These are phyloP conservation scores for Wickerhamiella hasegawae DNA, from an alignment of 805 yeast species.

Conservation along the genomic window DNA sequence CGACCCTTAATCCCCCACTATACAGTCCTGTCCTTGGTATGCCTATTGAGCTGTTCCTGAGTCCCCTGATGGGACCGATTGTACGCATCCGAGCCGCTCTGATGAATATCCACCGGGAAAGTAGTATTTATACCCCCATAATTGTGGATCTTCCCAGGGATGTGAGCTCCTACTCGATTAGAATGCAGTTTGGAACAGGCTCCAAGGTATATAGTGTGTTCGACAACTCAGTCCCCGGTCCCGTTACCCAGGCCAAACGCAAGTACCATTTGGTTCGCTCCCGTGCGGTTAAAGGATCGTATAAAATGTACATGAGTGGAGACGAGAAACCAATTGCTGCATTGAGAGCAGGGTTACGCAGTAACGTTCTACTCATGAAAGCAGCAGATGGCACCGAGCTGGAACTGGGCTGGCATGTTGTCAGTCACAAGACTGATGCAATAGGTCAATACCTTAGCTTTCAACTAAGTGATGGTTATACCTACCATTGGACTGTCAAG, in stretches of 20 bases:
- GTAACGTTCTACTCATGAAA: conserved; percentile 39
- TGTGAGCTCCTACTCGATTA: conserved; percentile 31
- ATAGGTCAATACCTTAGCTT: conserved; percentile 44
- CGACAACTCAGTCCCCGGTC: conserved; percentile 26
- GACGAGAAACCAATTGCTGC: conserved; percentile 44
- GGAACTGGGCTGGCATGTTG: conserved; percentile 49
- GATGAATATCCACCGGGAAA: conserved; percentile 39
- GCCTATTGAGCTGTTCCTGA: conserved; percentile 44
- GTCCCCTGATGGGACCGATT: conserved; percentile 46
- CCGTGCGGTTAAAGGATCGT: conserved; percentile 53
- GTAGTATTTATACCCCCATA: conserved; percentile 40
- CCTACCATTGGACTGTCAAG: conserved; percentile 49
- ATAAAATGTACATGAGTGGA: conserved; percentile 38
- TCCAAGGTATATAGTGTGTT: conserved; percentile 41
- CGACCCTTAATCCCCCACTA: no score
- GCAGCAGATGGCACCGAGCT: conserved; percentile 31
- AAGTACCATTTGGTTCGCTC: conserved; percentile 43
- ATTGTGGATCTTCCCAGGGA: conserved; percentile 31
- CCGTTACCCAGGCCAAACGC: conserved; percentile 20
- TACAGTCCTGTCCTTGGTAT: no score
- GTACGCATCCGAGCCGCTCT: conserved; percentile 38
- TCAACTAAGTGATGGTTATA: conserved; percentile 40
- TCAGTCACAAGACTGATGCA: conserved; percentile 45
- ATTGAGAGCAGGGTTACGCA: conserved; percentile 42
- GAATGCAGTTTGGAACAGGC: conserved; percentile 46